Evolutionary conservation across 2,329 filamentous ascomycete genomes (phyloP).

Genomic region (Fusarium temperatum): DNA sequence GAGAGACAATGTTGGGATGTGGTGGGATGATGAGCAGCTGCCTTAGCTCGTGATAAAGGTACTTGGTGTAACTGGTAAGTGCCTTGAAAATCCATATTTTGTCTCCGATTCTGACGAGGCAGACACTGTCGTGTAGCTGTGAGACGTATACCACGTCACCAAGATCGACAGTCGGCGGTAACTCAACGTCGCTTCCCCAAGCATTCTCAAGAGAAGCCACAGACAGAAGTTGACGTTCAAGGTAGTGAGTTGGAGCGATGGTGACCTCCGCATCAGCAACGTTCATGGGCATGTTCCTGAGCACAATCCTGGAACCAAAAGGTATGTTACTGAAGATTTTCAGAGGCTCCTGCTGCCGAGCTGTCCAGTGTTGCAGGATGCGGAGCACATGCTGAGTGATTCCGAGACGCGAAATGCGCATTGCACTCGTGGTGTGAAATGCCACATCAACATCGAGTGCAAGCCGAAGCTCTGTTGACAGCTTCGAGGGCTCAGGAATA

Average conservation of each 20-base stretch:
- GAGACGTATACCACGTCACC: constrained; percentile 58
- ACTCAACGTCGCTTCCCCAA: constrained; percentile 53
- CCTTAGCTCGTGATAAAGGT: constrained; percentile 68
- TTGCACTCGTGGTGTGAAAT: constrained; percentile 64
- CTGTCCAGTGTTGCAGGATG: constrained; percentile 62
- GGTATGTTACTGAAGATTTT: constrained; percentile 57
- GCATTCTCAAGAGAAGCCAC: constrained; percentile 51
- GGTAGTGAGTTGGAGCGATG: constrained; percentile 59
- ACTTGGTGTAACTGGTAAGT: constrained; percentile 65
- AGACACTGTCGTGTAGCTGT: constrained; percentile 68
- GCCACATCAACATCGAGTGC: constrained; percentile 59
- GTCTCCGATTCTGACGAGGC: constrained; percentile 57
- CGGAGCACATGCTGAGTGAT: constrained; percentile 64
- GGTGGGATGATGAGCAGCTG: constrained; percentile 61
- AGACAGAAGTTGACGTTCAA: constrained; percentile 63
- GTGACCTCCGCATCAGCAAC: constrained; percentile 56
- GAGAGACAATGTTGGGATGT: constrained; percentile 62
- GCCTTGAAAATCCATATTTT: constrained; percentile 65
- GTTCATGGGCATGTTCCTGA: constrained; percentile 60
- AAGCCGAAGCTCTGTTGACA: constrained; percentile 52
- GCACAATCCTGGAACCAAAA: constrained; percentile 66
- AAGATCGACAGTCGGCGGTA: constrained; percentile 61
- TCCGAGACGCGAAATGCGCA: constrained; percentile 58
- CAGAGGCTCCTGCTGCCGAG: constrained; percentile 41
- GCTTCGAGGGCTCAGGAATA: constrained; percentile 59